Evolutionary conservation across 768 basidiomycete species (phyloP).

Genomic region (Tylopilus intermedius): DNA sequence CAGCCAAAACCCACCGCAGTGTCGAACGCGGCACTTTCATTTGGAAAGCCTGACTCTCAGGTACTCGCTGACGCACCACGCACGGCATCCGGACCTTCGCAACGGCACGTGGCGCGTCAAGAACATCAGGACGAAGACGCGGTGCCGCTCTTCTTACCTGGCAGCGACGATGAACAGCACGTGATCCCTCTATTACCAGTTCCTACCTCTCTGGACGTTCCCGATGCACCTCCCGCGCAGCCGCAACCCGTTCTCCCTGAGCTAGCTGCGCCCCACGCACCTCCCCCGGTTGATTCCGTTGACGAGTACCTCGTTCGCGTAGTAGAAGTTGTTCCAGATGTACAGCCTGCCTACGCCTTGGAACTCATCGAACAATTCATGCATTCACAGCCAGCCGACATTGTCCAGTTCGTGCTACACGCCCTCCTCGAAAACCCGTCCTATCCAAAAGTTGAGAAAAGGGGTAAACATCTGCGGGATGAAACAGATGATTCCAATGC

Average conservation of each 20-base stretch:
- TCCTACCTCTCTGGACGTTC: not conserved
- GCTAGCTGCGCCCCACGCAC: conserved; percentile 6
- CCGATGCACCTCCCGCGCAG: not conserved
- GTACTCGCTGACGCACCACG: conserved; percentile 6
- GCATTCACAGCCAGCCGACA: conserved; percentile 29
- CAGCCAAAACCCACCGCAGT: conserved; percentile 8
- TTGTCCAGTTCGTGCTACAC: conserved; percentile 54
- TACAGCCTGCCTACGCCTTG: conserved; percentile 51
- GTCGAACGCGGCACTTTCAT: not conserved
- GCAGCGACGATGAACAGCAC: conserved; percentile 32
- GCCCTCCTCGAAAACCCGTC: conserved; percentile 54
- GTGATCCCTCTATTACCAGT: not conserved
- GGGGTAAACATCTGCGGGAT: conserved; percentile 41
- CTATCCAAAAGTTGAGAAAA: conserved; percentile 53
- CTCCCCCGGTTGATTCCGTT: conserved; percentile 15
- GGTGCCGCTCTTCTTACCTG: conserved; percentile 35
- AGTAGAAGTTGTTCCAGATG: conserved; percentile 68
- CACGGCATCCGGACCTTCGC: conserved; percentile 11
- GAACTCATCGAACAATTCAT: conserved; percentile 44
- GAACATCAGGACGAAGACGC: not conserved
- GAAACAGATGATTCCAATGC: conserved; percentile 21
- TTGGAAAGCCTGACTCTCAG: conserved; percentile 12
- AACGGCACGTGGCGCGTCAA: conserved; percentile 3
- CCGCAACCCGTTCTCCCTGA: not conserved
- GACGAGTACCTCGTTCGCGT: conserved; percentile 43